Base-by-base conservation (phyloP, 768 basidiomycete species). In the Amanita muscaria region DNA sequence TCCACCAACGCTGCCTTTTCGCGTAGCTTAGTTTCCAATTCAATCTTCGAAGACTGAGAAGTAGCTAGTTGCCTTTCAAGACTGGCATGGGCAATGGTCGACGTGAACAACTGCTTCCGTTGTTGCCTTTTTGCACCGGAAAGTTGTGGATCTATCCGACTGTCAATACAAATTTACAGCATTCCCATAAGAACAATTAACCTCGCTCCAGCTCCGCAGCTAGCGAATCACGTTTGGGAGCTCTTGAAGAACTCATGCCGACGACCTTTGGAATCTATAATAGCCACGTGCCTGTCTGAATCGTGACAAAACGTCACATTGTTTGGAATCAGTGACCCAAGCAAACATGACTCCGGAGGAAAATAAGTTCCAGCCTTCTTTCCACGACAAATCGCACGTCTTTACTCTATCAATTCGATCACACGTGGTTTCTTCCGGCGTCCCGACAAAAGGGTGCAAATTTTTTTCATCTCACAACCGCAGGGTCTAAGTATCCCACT, bases 191-290 rank as follows among this genome's bases (percentile, higher is more conserved):
- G 36, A 35, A 5, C 29, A 6, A 29, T 33, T 45, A 33, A 72
- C 81, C 80, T 55, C 78, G 69, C 57, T 83, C 80, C 12, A 83
- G 68, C 50, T 83, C 81, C 10, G 82, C 81, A 25, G 76, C 73
- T 33, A 81, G 60, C 0, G 81, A 80, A 49, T 82, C 80, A 23
- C 82, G 73, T 50, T 84, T 84, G 11, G 67, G 40, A 5, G 65
- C 64, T 6, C 66, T 63, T 12, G 68, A 46, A 21, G 44, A 31
- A 46, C 44, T 46, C 44, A 46, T 46, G 16, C 19, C 23, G 19
- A 5, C 41, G 5, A 6, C 5, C 18, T 12, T 4, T 9, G 9
- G 6, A 3, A 21, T 18, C 14, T 9, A 15, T n/a, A 4, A n/a
- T 19, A 21, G n/a, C n/a, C n/a, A n/a, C n/a, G n/a, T n/a, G n/a